Evolutionary conservation across 768 basidiomycete genomes (phyloP).

Genomic region (Megacollybia marginata): DNA sequence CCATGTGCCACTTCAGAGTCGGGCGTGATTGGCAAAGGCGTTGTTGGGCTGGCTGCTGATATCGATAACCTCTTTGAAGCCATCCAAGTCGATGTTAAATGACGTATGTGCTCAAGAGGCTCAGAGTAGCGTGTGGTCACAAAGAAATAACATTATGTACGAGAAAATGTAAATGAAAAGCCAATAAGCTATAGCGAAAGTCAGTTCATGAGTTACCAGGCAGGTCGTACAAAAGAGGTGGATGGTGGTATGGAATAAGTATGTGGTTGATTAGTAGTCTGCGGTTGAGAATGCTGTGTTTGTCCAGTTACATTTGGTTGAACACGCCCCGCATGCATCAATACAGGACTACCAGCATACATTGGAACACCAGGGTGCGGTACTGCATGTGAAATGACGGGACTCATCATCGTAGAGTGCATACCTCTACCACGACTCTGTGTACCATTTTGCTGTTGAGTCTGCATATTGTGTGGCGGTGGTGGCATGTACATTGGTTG

Average conservation of each 20-base stretch:
- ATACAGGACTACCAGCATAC: constrained; percentile 62
- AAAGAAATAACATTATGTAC: no score
- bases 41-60: no score
- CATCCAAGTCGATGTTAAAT: no score
- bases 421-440: constrained; percentile 44
- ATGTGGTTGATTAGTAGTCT: background rate
- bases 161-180: no score
- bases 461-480: constrained; percentile 35
- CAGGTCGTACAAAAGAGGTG: background rate
- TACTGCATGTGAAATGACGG: constrained; percentile 57
- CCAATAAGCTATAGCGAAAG: no score
- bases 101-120: no score
- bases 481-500: constrained; percentile 45
- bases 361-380: constrained; percentile 30
- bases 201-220: background rate
- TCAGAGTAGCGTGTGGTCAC: no score
- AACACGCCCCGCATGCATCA: constrained; percentile 35
- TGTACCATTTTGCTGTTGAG: constrained; percentile 28
- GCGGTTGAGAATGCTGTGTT: background rate
- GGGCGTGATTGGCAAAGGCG: background rate
- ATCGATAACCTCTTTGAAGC: no score
- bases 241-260: background rate
- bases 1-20: background rate
- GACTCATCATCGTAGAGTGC: constrained; percentile 50
- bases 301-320: background rate